Conservation (phyloP, 2,329 filamentous ascomycete species). For the Xylariaceae sp. region DNA sequence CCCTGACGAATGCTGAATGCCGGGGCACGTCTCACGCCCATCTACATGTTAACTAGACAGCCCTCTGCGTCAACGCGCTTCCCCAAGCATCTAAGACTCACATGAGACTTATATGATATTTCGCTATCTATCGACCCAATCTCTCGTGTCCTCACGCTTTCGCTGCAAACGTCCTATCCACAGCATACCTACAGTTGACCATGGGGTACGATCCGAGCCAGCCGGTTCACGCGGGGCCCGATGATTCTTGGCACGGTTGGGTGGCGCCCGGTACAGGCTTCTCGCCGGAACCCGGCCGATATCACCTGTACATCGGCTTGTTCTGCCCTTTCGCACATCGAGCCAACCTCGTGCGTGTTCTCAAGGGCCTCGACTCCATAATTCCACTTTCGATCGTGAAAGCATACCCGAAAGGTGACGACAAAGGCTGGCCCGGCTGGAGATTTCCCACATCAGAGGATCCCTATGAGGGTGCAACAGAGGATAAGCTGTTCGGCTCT, state of each 20-base stretch:
- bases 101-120: neutral
- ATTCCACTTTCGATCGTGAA: conserved; percentile 56
- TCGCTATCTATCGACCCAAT: neutral
- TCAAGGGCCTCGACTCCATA: conserved; percentile 52
- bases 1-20: too few species aligned
- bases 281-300: conserved; percentile 18
- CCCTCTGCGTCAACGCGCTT: too few species aligned
- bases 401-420: conserved; percentile 63
- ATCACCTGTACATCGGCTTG: conserved; percentile 39
- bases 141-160: neutral
- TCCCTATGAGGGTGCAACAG: conserved; percentile 55
- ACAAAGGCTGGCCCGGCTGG: conserved; percentile 61
- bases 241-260: conserved; percentile 22
- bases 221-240: conserved; percentile 17
- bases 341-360: conserved; percentile 50
- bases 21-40: too few species aligned
- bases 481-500: conserved; percentile 55
- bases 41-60: too few species aligned
- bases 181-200: neutral
- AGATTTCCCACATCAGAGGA: conserved; percentile 46
- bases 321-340: conserved; percentile 65
- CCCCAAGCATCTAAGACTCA: too few species aligned
- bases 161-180: neutral
- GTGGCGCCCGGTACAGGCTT: conserved; percentile 17
- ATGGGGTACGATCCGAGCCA: conserved; percentile 12